phyloP scores from a whole-genome alignment of 306 rosid genomes.

The Rosa lucieae region DNA sequence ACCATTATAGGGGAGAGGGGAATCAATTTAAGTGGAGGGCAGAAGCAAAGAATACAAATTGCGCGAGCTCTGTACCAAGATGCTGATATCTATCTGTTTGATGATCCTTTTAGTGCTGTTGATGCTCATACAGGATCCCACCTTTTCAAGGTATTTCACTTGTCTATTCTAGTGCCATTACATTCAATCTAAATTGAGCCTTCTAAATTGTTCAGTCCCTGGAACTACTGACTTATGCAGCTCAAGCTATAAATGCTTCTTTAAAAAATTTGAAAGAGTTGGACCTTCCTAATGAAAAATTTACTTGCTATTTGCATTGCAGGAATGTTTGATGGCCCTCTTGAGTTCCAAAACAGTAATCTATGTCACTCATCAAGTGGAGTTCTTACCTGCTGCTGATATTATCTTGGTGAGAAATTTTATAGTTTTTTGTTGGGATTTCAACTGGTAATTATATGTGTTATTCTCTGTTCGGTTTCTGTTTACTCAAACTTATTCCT shows the following conservation, averaged over 20 bases:
- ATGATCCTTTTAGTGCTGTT: conserved; percentile 88
- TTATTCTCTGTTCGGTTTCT: neutral
- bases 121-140: conserved; percentile 97
- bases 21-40: conserved; percentile 89
- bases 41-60: conserved; percentile 81
- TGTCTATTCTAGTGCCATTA: neutral
- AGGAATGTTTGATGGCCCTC: conserved; percentile 82
- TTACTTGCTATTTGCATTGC: conserved; percentile 19
- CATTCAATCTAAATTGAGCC: no score
- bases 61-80: conserved; percentile 81
- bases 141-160: conserved; percentile 54
- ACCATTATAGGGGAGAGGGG: conserved; percentile 86
- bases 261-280: neutral
- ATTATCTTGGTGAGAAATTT: conserved; percentile 63
- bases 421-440: conserved; percentile 4
- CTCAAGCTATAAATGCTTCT: neutral
- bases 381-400: conserved; percentile 85
- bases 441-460: neutral
- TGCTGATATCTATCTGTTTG: conserved; percentile 74
- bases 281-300: neutral
- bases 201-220: no score
- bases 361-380: conserved; percentile 85
- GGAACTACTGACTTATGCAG: neutral
- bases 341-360: conserved; percentile 71
- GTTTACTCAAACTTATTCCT: neutral